phyloP scores from a whole-genome alignment of 148 eudicot genomes.

The Silene latifolia region DNA sequence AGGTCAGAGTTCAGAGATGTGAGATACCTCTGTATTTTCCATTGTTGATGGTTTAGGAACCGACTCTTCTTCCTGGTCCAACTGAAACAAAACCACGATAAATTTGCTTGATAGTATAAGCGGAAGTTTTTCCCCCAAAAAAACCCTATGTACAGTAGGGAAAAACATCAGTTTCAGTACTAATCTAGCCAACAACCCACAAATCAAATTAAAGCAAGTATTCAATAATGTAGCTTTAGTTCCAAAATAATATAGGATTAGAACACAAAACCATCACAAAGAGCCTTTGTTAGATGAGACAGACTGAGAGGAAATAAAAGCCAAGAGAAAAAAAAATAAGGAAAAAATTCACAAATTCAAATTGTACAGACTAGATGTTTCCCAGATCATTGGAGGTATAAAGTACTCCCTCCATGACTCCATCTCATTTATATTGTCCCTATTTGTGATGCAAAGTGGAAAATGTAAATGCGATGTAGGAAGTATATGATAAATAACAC shows the following conservation, averaged over 20 bases:
- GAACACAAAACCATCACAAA: too few relatives aligned
- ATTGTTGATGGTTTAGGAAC: slow-evolving; percentile 36
- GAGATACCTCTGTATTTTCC: slow-evolving; percentile 50
- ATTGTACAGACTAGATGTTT: too few relatives aligned
- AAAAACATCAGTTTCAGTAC: neutral
- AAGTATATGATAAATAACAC: neutral
- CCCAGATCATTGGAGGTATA: too few relatives aligned
- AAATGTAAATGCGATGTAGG: neutral
- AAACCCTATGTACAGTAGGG: neutral
- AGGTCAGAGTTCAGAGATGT: neutral
- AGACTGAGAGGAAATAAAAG: too few relatives aligned
- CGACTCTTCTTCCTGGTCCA: slow-evolving; percentile 60
- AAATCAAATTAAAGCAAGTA: too few relatives aligned
- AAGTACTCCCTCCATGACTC: too few relatives aligned
- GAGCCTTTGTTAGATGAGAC: too few relatives aligned
- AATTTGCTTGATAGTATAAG: neutral
- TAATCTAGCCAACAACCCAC: neutral
- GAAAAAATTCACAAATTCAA: too few relatives aligned
- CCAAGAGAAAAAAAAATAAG: too few relatives aligned
- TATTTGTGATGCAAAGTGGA: neutral
- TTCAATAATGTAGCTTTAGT: too few relatives aligned
- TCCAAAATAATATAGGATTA: too few relatives aligned
- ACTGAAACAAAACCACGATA: slow-evolving; percentile 36
- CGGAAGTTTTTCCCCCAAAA: neutral
- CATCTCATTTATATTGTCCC: too few relatives aligned